A percentile compares a stretch with the other conserved stretches of the same genome.
Conservation (phyloP, 768 basidiomycete species). For the Macrolepiota albuminosa region DNA sequence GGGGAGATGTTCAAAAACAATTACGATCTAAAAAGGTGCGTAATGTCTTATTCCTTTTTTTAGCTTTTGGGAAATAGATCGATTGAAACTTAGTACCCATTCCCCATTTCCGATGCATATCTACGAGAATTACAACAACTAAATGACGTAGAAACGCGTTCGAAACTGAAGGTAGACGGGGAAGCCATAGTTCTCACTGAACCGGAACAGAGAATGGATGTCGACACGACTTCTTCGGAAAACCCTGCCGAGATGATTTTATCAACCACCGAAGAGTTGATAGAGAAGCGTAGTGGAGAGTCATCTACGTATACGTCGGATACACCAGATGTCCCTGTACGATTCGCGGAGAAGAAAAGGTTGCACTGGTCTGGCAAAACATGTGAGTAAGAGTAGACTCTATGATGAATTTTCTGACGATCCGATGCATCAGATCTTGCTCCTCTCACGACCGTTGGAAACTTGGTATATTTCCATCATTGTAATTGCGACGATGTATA, state of each 20-base stretch:
- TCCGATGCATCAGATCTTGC: constrained; percentile 27
- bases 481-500: neutral
- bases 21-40: constrained; percentile 66
- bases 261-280: constrained; percentile 13
- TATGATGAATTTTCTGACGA: neutral
- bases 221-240: constrained; percentile 1
- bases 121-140: constrained; percentile 43
- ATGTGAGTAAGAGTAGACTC: constrained; percentile 53
- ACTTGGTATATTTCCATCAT: constrained; percentile 53
- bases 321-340: constrained; percentile 62
- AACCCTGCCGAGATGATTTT: neutral
- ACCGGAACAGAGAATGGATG: constrained; percentile 35
- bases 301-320: constrained; percentile 36
- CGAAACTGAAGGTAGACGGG: constrained; percentile 17
- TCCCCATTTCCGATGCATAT: constrained; percentile 60
- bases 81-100: constrained; percentile 46
- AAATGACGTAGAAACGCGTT: constrained; percentile 24
- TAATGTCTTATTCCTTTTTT: constrained; percentile 3
- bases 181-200: constrained; percentile 30
- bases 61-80: neutral
- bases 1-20: constrained; percentile 50
- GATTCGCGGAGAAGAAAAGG: constrained; percentile 81
- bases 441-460: constrained; percentile 93
- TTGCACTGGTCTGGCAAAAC: constrained; percentile 84
- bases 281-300: constrained; percentile 32